Evolutionary conservation across 805 yeast genomes (phyloP), one percentile per base, ranked within the genome.

Genomic region (Saccharomycopsis olivae): DNA sequence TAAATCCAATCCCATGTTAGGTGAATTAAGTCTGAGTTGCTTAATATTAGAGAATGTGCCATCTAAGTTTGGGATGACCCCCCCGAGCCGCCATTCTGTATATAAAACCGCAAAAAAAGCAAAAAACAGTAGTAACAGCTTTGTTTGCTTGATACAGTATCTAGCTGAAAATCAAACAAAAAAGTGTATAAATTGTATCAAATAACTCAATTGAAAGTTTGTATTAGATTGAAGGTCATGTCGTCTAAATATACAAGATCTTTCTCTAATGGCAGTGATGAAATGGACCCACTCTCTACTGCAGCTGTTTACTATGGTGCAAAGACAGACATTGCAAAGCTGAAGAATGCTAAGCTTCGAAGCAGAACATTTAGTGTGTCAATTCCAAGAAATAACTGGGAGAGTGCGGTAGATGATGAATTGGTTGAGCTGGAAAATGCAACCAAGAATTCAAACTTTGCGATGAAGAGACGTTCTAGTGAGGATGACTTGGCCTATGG

Each of bases 281-380:
- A 69, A n/a, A 49, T 67, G 32, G 78, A 79, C 53, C 92, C 92
- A 0, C 78, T 65, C 47, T 78, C 79, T 14, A 58, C 62, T n/a
- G 71, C 89, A 0, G 88, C 79, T 36, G 62, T 68, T 19, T 82
- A 82, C 55, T 81, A 82, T 56, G 83, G 84, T 3, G 75, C 81
- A 1, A 55, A 55, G 24, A 73, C 75, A 2, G 74, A 73, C 51
- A 83, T 81, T 2, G 54, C 70, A 18, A 65, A 60, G 49, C 54
- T 55, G 25, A 58, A 56, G 41, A 52, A 56, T 33, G 60, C 71
- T 14, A 60, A 58, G 43, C 73, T 70, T 20, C 59, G 81, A 41
- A 66, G 71, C 2, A 62, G 87, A 49, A 78, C 86, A 0, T 46
- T 37, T 25, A 44, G 48, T 29, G 39, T 15, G 10, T 29, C 44